These are phyloP conservation scores for Vanilla planifolia DNA, from an alignment of 106 monocot species.

Conservation along the genomic window DNA sequence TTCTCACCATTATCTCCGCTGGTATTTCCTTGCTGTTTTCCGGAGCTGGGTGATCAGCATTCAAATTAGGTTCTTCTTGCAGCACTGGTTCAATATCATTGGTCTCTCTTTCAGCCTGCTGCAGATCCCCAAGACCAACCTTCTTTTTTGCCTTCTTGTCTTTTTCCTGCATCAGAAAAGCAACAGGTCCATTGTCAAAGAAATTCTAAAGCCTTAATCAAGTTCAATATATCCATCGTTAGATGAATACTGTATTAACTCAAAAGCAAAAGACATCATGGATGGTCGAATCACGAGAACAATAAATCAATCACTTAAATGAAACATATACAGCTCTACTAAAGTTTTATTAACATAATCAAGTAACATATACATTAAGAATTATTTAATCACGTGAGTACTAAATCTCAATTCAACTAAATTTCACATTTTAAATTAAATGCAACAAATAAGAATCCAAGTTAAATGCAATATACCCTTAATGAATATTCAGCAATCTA, in stretches of 20 bases:
- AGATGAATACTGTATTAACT: too few species aligned
- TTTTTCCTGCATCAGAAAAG: conserved; percentile 24
- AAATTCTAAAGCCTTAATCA: not conserved
- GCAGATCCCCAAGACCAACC: conserved; percentile 22
- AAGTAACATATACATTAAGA: too few species aligned
- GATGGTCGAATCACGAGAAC: too few species aligned
- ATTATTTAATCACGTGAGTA: too few species aligned
- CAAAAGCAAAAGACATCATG: not conserved
- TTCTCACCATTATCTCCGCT: conserved; percentile 26
- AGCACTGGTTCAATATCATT: conserved; percentile 33
- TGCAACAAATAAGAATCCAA: too few species aligned
- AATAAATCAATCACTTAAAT: too few species aligned
- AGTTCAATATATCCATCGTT: not conserved
- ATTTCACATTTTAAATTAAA: too few species aligned
- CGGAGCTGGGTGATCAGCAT: conserved; percentile 6
- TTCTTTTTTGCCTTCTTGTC: conserved; percentile 94
- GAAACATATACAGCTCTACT: too few species aligned
- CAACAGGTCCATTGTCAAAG: not conserved
- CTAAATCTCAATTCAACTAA: too few species aligned
- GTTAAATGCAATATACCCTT: too few species aligned
- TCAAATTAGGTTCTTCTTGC: conserved; percentile 30
- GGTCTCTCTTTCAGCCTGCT: conserved; percentile 28
- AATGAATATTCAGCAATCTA: not conserved
- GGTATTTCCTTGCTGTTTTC: conserved; percentile 24
- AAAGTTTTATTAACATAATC: too few species aligned